Percentiles rank a stretch among this genome's conserved stretches.
These are phyloP conservation scores for Rossbeevera mucosa DNA, from an alignment of 768 basidiomycete species.

Conservation along the genomic window DNA sequence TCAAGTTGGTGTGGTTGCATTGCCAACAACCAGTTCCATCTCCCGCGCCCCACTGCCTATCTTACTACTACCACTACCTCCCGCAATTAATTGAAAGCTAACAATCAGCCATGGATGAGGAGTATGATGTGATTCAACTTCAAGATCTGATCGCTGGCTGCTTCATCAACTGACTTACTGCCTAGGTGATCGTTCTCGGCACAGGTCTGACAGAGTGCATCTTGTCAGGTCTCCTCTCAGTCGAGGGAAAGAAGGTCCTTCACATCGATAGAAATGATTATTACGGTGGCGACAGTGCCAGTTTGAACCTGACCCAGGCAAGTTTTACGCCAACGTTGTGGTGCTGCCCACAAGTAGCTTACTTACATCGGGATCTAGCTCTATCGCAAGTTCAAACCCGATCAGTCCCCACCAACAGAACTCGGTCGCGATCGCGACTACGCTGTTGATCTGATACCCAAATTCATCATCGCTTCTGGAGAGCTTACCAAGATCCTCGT, in stretches of 20 bases:
- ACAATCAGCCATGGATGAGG: conserved; percentile 83
- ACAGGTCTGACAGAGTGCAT: conserved; percentile 99
- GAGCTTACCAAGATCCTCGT: conserved; percentile 98
- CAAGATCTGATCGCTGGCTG: conserved; percentile 12
- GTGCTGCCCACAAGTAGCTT: conserved; percentile 7
- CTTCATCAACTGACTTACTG: conserved; percentile 13
- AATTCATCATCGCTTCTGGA: conserved; percentile 98
- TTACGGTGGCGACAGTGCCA: conserved; percentile 96
- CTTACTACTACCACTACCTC: conserved; percentile 4
- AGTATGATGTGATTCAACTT: conserved; percentile 74
- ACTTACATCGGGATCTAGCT: conserved; percentile 50
- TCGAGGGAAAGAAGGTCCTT: conserved; percentile 98
- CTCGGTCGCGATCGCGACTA: conserved; percentile 98
- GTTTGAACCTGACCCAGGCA: conserved; percentile 96
- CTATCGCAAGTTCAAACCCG: conserved; percentile 89
- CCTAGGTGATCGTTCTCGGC: conserved; percentile 84
- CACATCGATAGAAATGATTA: conserved; percentile 99
- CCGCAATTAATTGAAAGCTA: conserved; percentile 8
- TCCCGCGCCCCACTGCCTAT: conserved; percentile 1
- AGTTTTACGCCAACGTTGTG: conserved; percentile 19
- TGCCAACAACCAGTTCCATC: conserved; percentile 9
- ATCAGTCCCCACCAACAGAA: conserved; percentile 70
- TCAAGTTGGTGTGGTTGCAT: background rate
- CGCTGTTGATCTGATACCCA: conserved; percentile 95
- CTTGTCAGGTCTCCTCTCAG: conserved; percentile 95